Conservation (phyloP, 257 asterid species). For the Solanum ossicruentum region DNA sequence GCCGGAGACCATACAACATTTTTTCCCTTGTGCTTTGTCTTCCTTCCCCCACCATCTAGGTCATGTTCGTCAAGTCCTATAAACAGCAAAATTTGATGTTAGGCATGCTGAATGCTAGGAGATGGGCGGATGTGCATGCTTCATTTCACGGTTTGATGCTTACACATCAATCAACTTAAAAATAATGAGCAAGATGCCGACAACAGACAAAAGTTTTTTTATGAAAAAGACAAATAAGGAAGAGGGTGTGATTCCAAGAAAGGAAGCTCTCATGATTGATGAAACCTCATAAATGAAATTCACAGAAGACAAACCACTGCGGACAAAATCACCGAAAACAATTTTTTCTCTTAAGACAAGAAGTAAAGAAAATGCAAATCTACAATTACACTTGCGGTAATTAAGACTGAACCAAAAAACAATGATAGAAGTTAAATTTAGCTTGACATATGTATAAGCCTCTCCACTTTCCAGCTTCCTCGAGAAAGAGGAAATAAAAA, state of each 20-base stretch:
- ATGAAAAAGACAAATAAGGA: neutral
- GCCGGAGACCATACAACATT: constrained; percentile 1
- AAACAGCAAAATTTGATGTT: neutral
- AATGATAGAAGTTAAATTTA: neutral
- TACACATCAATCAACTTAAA: neutral
- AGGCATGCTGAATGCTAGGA: neutral
- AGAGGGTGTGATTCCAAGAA: neutral
- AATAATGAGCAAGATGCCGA: neutral
- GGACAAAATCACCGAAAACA: neutral
- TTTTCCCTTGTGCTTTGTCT: neutral
- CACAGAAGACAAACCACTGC: neutral
- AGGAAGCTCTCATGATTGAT: neutral
- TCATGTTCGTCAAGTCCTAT: neutral
- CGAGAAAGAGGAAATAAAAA: neutral
- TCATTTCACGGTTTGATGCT: neutral
- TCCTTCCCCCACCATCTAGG: neutral
- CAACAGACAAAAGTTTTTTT: neutral
- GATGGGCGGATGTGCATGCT: neutral
- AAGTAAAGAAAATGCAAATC: neutral
- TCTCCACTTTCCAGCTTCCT: neutral
- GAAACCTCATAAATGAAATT: neutral
- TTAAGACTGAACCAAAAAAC: neutral
- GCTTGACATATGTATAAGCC: neutral
- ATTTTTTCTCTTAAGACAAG: neutral
- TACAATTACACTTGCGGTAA: neutral